These are phyloP conservation scores for Suhomyces prunicola DNA, from an alignment of 805 yeast genomes.

Conservation along the genomic window DNA sequence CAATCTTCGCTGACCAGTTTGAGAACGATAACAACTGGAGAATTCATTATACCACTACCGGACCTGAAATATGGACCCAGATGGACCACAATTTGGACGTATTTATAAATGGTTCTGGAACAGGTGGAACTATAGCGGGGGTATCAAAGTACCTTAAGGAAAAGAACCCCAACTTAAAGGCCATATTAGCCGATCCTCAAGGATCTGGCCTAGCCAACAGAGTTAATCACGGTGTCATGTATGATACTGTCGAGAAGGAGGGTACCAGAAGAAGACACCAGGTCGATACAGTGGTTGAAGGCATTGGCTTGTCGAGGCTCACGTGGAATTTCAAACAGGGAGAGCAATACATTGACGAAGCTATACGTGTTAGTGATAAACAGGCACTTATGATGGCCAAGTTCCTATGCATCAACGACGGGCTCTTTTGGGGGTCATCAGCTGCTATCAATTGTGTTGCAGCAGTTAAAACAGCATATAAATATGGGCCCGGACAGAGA, in stretches of 20 bases:
- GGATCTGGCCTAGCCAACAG: conserved; percentile 90
- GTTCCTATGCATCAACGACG: conserved; percentile 75
- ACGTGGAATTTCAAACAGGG: conserved; percentile 79
- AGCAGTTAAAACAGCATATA: conserved; percentile 55
- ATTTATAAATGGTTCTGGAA: conserved; percentile 90
- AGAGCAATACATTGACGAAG: conserved; percentile 67
- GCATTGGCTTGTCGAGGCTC: conserved; percentile 85
- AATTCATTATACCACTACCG: conserved; percentile 77
- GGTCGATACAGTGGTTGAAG: conserved; percentile 92
- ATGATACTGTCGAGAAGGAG: conserved; percentile 81
- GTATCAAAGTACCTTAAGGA: conserved; percentile 40
- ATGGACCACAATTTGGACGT: conserved; percentile 62
- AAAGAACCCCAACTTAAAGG: conserved; percentile 37
- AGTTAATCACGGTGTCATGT: conserved; percentile 90
- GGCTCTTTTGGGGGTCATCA: conserved; percentile 87
- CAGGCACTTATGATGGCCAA: conserved; percentile 90
- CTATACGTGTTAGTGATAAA: conserved; percentile 72
- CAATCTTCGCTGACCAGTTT: conserved; percentile 92
- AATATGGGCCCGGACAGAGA: conserved; percentile 53
- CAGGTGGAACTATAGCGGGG: conserved; percentile 52
- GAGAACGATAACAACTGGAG: conserved; percentile 92
- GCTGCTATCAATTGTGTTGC: conserved; percentile 95
- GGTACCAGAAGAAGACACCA: conserved; percentile 95
- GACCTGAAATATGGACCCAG: conserved; percentile 88
- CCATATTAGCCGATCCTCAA: conserved; percentile 89